Conservation (phyloP, 23 red algal species). For the Gracilaria domingensis region DNA sequence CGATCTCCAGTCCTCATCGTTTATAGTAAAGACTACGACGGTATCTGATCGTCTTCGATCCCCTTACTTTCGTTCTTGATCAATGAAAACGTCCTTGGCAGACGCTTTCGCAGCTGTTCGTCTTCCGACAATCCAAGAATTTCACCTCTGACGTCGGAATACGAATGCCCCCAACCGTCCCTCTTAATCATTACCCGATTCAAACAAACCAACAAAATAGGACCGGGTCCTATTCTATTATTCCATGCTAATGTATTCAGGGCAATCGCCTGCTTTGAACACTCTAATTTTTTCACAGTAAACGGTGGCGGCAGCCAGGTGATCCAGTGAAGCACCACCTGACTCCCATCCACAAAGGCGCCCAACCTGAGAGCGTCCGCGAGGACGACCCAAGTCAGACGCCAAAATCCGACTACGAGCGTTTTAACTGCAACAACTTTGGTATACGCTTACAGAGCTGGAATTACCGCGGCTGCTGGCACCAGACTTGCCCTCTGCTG, state of each 20-base stretch:
- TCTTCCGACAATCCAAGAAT: slow-evolving; percentile 92
- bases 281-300: slow-evolving; percentile 66
- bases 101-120: slow-evolving; percentile 89
- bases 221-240: slow-evolving; percentile 46
- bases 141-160: slow-evolving; percentile 89
- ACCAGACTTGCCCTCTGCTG: slow-evolving; percentile 44
- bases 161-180: slow-evolving; percentile 83
- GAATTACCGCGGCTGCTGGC: slow-evolving; percentile 57
- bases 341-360: background rate
- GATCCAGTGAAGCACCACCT: background rate
- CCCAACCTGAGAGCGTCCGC: background rate
- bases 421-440: slow-evolving; percentile 53
- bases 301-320: background rate
- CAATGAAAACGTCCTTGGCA: slow-evolving; percentile 87
- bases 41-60: slow-evolving; percentile 85
- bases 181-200: slow-evolving; percentile 73
- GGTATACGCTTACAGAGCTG: slow-evolving; percentile 46
- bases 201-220: slow-evolving; percentile 79
- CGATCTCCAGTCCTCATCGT: slow-evolving; percentile 83
- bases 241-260: slow-evolving; percentile 70
- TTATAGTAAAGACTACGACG: slow-evolving; percentile 88
- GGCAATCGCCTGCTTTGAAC: slow-evolving; percentile 42
- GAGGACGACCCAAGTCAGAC: slow-evolving; percentile 14
- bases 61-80: slow-evolving; percentile 66
- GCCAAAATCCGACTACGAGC: slow-evolving; percentile 45